A percentile compares a stretch with the other conserved stretches of the same genome.
phyloP scores from a whole-genome alignment of 1,139 yeast species.

The Sugiyamaella paludigena region DNA sequence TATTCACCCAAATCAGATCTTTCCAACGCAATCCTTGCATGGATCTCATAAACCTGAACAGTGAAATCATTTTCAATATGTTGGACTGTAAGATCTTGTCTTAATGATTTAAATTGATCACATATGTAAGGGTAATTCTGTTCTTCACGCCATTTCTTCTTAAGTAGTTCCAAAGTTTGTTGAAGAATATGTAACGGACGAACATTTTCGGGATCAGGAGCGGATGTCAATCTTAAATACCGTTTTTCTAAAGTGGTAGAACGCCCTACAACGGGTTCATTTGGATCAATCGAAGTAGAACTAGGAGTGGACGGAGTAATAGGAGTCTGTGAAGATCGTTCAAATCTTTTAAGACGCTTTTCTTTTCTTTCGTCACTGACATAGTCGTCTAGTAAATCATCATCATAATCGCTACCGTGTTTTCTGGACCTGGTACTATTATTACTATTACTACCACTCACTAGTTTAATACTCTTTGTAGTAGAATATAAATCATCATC shows the following conservation, averaged over 20 bases:
- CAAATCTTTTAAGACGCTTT: conserved; percentile 53
- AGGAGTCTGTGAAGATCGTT: conserved; percentile 23
- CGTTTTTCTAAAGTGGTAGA: conserved; percentile 67
- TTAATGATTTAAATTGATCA: conserved; percentile 84
- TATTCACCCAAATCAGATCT: conserved; percentile 88
- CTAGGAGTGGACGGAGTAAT: background rate
- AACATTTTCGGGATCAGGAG: conserved; percentile 80
- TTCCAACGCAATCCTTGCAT: conserved; percentile 82
- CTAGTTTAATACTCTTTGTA: no score
- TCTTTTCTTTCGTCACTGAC: conserved; percentile 7
- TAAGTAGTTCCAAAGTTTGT: conserved; percentile 55
- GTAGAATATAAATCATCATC: no score
- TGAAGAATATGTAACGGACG: conserved; percentile 67
- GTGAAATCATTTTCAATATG: conserved; percentile 79
- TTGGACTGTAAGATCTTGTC: conserved; percentile 94
- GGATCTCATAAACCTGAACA: conserved; percentile 75
- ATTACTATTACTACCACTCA: no score
- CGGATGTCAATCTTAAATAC: conserved; percentile 83
- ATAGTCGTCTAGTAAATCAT: background rate
- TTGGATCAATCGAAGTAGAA: conserved; percentile 12
- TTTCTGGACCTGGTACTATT: no score
- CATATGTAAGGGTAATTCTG: conserved; percentile 71
- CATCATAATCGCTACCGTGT: no score
- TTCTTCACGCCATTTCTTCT: conserved; percentile 53
- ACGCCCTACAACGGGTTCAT: conserved; percentile 57